Conservation (phyloP, 2,329 filamentous ascomycete genomes). For the Aspergillus fructus region DNA sequence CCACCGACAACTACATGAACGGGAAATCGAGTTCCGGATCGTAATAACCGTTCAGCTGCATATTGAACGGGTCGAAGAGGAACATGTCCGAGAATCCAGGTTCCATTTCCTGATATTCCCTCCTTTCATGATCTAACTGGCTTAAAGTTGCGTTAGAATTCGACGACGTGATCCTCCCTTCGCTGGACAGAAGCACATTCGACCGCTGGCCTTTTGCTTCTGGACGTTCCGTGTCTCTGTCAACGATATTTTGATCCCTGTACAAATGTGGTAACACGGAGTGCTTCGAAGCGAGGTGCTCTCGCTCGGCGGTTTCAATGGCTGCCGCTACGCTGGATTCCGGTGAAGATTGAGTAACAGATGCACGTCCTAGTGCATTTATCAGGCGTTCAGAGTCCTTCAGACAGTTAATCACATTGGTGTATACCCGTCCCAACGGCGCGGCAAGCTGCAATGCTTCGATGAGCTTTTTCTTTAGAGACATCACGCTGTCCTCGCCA, state of each 20-base stretch:
- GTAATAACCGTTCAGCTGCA: constrained; percentile 3
- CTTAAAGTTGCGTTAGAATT: background rate
- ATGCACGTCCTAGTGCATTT: background rate
- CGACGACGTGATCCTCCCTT: background rate
- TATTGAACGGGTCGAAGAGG: constrained; percentile 4
- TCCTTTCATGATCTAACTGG: background rate
- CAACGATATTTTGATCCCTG: background rate
- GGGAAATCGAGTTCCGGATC: background rate
- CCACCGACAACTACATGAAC: background rate
- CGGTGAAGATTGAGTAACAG: background rate
- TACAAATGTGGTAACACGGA: background rate
- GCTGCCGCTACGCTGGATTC: background rate
- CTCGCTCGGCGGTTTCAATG: background rate
- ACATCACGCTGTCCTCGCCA: background rate
- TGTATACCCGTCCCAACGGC: background rate
- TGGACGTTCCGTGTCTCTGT: background rate
- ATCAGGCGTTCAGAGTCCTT: background rate
- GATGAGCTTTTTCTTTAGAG: background rate
- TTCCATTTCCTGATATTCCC: background rate
- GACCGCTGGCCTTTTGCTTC: background rate
- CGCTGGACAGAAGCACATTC: background rate
- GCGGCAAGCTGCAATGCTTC: background rate
- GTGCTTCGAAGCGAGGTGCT: background rate
- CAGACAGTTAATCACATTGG: background rate
- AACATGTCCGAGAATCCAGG: background rate